Base-by-base conservation (phyloP, 257 asterid species). In the Primulina eburnea region DNA sequence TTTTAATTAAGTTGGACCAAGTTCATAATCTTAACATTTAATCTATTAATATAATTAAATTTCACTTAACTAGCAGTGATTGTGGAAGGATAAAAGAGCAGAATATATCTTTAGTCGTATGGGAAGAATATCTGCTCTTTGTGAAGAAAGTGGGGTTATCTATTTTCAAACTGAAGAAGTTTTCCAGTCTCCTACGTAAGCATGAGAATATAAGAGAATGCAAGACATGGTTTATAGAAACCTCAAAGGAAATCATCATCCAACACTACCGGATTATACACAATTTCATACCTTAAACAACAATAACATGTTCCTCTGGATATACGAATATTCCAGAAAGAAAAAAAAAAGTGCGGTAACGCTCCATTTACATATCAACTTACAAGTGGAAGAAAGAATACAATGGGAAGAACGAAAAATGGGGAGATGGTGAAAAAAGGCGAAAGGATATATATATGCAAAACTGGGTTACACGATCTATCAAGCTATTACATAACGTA, bases 291-390 rank as follows among this genome's bases (percentile, higher is more conserved):
- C 20, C 18, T 16, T 50, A 50, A 16, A 50, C 20, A 50, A 43
- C 53, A 43, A 50, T 1, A 16, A 50, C 8, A 16, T 28, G 30
- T 28, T 28, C 30, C 2, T 28, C 30, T 28, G 30, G 30, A 28
- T 4, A 28, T 28, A 28, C 30, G 4, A 28, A 28, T 28, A 28
- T 18, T 37, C 58, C 18, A 67, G 43, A 7, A 67, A 26, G 26
- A 7, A 61, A 26, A 26, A n/a, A 24, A 43, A 11, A 21, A 17
- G 6, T 52, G 55, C 11, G 10, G 21, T 52, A 37, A 28, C n/a
- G 53, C 58, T 67, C 28, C 66, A 79, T 82, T 77, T 80, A 77
- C 87, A 80, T 7, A 75, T 68, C 37, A 63, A 24, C 74, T 55
- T 4, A 59, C 11, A 56, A 28, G 32, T 21, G 5, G 60, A 62